Evolutionary conservation across 371 early-diverging fungal genomes (phyloP), one percentile per base, ranked within the genome.

Genomic region (Mucor circinelloides): DNA sequence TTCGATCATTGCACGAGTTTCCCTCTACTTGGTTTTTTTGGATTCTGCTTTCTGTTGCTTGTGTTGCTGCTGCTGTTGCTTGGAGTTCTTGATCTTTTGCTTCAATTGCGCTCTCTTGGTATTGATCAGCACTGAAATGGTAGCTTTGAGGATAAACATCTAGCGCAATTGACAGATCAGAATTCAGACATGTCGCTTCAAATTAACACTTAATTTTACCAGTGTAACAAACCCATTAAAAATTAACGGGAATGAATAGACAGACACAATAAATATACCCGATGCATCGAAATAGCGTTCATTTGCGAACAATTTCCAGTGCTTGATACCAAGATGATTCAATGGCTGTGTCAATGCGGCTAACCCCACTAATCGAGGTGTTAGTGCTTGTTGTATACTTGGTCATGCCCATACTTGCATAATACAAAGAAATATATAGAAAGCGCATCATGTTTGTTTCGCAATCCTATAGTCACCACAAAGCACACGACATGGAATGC

Each of bases 161-260:
- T 80, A 61, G 13, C 12, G 6, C 25, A 27, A 46, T n/a, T 19
- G 46, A 46, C 6, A 9, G 46, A 19, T 46, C 46, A 46, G 21
- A 46, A 21, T 34, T 34, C n/a, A 1, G 19, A 46, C 19, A 46
- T n/a, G 3, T 19, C 8, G 19, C 8, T 2, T n/a, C 0, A 31
- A 48, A 54, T 23, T 10, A 60, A 34, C 23, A 38, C 7, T 6
- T 59, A 9, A 38, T 19, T 67, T 71, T 75, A 85, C 84, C 71
- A 84, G 55, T n/a, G 75, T 63, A 21, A 82, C 25, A 40, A 78
- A 70, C 25, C 71, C 69, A 50, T 85, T 82, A 32, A 75, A 64
- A 34, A 85, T 44, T 28, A 85, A 66, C 0, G 86, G 86, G 19
- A 76, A 72, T 7, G 83, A 74, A 59, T 83, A 85, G 6, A 82